Evolutionary conservation across 2,329 filamentous ascomycete genomes (phyloP).

Genomic region (Arthroderma uncinatum): DNA sequence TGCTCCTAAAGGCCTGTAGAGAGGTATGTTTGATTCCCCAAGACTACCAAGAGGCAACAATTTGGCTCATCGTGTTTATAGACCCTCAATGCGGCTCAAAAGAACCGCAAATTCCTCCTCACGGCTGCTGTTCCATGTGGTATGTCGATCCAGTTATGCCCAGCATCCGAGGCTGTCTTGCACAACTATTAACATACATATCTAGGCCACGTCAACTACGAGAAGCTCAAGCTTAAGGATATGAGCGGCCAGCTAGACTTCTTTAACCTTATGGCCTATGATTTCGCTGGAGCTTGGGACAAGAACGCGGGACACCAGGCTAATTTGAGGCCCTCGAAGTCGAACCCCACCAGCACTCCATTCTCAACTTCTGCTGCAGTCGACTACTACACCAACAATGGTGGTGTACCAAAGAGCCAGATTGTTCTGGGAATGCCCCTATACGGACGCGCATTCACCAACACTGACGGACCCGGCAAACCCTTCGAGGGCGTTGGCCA

Average conservation of each 20-base stretch:
- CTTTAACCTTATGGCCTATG: conserved; percentile 65
- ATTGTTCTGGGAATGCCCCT: conserved; percentile 89
- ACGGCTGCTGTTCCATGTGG: conserved; percentile 41
- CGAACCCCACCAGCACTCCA: conserved; percentile 57
- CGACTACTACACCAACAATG: conserved; percentile 53
- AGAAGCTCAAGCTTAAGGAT: conserved; percentile 31
- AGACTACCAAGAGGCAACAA: not conserved
- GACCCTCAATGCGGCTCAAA: conserved; percentile 11
- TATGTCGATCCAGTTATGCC: conserved; percentile 10
- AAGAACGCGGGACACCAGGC: conserved; percentile 62
- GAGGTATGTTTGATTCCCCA: conserved; percentile 20
- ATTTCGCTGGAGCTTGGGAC: conserved; percentile 78
- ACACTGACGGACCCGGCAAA: conserved; percentile 63
- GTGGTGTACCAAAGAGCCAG: conserved; percentile 53
- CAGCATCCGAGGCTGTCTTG: not conserved
- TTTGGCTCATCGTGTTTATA: not conserved
- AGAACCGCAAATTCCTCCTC: conserved; percentile 36
- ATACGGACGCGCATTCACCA: conserved; percentile 79
- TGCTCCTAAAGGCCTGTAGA: conserved; percentile 34
- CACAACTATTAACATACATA: not conserved
- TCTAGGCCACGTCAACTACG: conserved; percentile 32
- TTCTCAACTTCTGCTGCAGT: conserved; percentile 65
- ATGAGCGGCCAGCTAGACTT: conserved; percentile 43
- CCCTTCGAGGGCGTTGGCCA: conserved; percentile 63
- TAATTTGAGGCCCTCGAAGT: conserved; percentile 55